Conservation (phyloP, 805 yeast genomes). For the Saccharomycopsis guyanensis region DNA sequence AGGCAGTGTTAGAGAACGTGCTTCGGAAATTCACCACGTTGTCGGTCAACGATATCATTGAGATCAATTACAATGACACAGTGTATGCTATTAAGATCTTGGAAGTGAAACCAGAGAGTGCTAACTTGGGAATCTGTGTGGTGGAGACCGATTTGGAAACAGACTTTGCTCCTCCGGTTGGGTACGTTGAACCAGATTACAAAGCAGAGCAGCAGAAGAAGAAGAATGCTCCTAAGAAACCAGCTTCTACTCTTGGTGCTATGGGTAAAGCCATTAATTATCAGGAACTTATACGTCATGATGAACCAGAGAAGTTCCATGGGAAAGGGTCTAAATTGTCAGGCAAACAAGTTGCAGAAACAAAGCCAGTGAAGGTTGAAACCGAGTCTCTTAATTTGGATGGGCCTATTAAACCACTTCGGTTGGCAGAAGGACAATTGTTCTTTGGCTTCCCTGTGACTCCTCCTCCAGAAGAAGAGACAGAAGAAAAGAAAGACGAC, state of each 20-base stretch:
- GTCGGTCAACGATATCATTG: constrained; percentile 77
- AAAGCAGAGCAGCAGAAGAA: constrained; percentile 27
- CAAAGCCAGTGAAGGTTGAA: constrained; percentile 23
- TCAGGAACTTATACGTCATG: constrained; percentile 18
- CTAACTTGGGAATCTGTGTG: constrained; percentile 71
- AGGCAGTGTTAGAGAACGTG: constrained; percentile 91
- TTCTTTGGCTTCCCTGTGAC: constrained; percentile 86
- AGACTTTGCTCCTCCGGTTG: constrained; percentile 98
- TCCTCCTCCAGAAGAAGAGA: constrained; percentile 31
- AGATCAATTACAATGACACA: constrained; percentile 74
- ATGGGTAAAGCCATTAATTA: constrained; percentile 39
- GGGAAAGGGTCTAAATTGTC: constrained; percentile 71
- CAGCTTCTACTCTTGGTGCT: constrained; percentile 43
- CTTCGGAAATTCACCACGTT: constrained; percentile 84
- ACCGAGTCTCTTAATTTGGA: constrained; percentile 41
- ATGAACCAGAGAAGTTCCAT: constrained; percentile 29
- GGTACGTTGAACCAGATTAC: constrained; percentile 88
- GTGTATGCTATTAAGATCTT: constrained; percentile 73
- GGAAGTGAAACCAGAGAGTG: constrained; percentile 75
- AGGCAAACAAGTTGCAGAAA: constrained; percentile 32
- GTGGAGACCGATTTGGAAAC: constrained; percentile 95
- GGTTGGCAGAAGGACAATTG: constrained; percentile 75
- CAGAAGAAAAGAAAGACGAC: constrained; percentile 25
- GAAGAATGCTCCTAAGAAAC: background rate
- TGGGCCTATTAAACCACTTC: constrained; percentile 65